These are phyloP conservation scores for Schizochytrium sp. DNA, from an alignment of 108 stramenopile genomes.

Conservation along the genomic window DNA sequence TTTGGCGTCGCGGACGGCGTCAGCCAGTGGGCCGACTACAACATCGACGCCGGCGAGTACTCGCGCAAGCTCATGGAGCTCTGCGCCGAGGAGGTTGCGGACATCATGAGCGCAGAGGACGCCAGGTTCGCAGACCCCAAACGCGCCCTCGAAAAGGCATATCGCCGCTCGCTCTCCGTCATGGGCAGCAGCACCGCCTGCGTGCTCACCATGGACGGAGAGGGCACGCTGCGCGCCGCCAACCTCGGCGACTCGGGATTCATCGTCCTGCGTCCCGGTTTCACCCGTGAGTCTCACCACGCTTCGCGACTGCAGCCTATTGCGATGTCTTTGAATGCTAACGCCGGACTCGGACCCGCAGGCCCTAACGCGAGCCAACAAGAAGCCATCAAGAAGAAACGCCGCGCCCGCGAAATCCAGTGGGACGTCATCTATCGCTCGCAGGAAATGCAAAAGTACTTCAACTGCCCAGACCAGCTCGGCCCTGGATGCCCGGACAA, in stretches of 20 bases:
- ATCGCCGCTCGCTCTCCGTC: not conserved
- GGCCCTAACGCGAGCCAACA: not conserved
- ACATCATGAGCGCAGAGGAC: not conserved
- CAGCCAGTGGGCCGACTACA: not conserved
- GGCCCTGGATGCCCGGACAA: not conserved
- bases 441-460: not conserved
- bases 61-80: not conserved
- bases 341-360: not conserved
- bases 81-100: not conserved
- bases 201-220: not conserved
- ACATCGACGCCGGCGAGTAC: conserved; percentile 16
- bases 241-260: conserved; percentile 5
- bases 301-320: not conserved
- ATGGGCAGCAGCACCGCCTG: conserved; percentile 15
- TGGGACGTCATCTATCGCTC: conserved; percentile 11
- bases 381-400: not conserved
- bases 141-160: not conserved
- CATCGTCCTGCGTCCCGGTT: not conserved
- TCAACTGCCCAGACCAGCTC: conserved; percentile 17
- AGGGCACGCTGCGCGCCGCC: not conserved
- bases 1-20: conserved; percentile 16
- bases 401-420: not conserved
- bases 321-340: not conserved
- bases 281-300: not conserved
- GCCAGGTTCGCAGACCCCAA: not conserved